phyloP scores from a whole-genome alignment of 192 early-diverging fungal species.

The Umbelopsis sp. region DNA sequence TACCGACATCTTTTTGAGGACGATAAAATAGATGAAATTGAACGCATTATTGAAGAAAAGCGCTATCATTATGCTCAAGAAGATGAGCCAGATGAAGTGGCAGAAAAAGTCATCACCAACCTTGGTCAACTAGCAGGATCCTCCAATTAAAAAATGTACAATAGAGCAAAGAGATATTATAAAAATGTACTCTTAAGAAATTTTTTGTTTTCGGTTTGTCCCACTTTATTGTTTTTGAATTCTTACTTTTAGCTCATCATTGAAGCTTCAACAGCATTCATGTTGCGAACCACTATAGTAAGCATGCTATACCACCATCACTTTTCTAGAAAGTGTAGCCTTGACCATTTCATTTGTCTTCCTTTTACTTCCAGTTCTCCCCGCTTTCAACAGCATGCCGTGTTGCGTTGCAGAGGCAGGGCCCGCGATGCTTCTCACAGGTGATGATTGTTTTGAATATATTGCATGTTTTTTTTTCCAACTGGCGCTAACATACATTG shows the following conservation, averaged over 20 bases:
- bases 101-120: conserved; percentile 15
- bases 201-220: background rate
- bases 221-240: background rate
- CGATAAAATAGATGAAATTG: conserved; percentile 23
- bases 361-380: background rate
- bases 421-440: conserved; percentile 1
- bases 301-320: background rate
- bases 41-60: conserved; percentile 34
- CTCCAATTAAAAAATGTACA: background rate
- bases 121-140: conserved; percentile 1
- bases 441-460: background rate
- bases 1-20: background rate
- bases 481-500: background rate
- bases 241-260: background rate
- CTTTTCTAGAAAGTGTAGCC: background rate
- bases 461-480: too few species aligned
- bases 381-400: conserved; percentile 11
- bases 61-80: conserved; percentile 42
- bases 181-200: background rate
- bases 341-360: background rate
- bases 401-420: background rate
- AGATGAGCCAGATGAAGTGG: conserved; percentile 27
- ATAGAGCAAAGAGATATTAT: background rate
- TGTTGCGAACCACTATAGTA: background rate
- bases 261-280: conserved; percentile 13